These are phyloP conservation scores for Lecanosticta acicola DNA, from an alignment of 2,329 filamentous ascomycete species.

Conservation along the genomic window DNA sequence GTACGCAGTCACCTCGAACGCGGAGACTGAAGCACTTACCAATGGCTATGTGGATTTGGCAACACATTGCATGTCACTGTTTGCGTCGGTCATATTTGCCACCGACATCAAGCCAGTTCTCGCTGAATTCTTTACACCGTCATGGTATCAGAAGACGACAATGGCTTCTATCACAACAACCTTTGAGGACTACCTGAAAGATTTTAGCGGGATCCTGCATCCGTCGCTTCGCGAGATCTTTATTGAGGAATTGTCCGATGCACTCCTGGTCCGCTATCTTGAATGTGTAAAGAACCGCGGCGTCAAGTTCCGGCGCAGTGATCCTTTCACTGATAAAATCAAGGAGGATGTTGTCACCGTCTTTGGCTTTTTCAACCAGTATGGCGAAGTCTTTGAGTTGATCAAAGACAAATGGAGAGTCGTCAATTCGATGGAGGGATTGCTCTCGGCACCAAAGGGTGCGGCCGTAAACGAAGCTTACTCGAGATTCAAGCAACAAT, in stretches of 20 bases:
- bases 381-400: conserved; percentile 60
- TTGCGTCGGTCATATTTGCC: conserved; percentile 79
- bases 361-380: conserved; percentile 78
- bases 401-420: conserved; percentile 93
- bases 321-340: conserved; percentile 88
- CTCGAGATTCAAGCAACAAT: conserved; percentile 72
- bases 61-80: conserved; percentile 84
- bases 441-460: conserved; percentile 71
- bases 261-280: conserved; percentile 82
- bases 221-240: conserved; percentile 85
- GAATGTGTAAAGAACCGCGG: conserved; percentile 79
- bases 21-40: conserved; percentile 68
- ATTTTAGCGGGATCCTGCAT: conserved; percentile 80
- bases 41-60: conserved; percentile 94
- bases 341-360: conserved; percentile 86
- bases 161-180: conserved; percentile 94
- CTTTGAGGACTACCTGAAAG: conserved; percentile 83
- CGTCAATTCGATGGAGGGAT: conserved; percentile 72
- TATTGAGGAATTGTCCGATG: conserved; percentile 86
- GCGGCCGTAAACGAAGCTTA: conserved; percentile 70
- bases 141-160: conserved; percentile 79
- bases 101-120: conserved; percentile 76
- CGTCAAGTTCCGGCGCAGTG: conserved; percentile 77
- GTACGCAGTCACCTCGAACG: conserved; percentile 66
- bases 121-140: conserved; percentile 80